A percentile compares a stretch with the other conserved stretches of the same genome.
These are phyloP conservation scores for Plasmodium falciparum DNA, from an alignment of 169 alveolate species.

Conservation along the genomic window DNA sequence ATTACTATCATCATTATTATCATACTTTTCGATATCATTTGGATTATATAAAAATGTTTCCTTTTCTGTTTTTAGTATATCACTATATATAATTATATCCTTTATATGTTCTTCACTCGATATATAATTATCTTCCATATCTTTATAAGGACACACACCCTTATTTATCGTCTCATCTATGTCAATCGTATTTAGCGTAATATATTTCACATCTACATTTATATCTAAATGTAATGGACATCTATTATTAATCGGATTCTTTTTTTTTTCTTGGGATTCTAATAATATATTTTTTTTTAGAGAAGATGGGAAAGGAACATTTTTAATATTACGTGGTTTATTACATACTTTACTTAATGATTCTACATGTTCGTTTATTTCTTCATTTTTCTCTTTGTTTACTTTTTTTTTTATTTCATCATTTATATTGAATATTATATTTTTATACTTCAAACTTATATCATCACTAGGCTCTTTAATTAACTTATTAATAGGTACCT, in stretches of 20 bases:
- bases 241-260: constrained; percentile 13
- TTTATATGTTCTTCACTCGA: constrained; percentile 29
- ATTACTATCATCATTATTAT: neutral
- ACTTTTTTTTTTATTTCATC: constrained; percentile 14
- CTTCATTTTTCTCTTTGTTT: neutral
- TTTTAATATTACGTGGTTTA: neutral
- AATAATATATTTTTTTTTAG: constrained; percentile 4
- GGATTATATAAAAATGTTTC: neutral
- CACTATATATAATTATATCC: constrained; percentile 38
- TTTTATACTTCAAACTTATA: neutral
- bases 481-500: no score
- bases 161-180: constrained; percentile 56
- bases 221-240: constrained; percentile 45
- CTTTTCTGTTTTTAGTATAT: constrained; percentile 31
- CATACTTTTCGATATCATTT: neutral
- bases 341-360: neutral
- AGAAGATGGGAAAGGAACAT: constrained; percentile 2
- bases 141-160: constrained; percentile 41
- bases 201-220: constrained; percentile 5
- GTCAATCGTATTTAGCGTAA: constrained; percentile 44
- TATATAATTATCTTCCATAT: constrained; percentile 60
- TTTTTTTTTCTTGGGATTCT: constrained; percentile 7
- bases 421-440: constrained; percentile 18
- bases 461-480: neutral
- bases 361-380: no score